Base-by-base conservation (phyloP, 1,284 basidiomycete species). In the Paramarasmius palmivorus region DNA sequence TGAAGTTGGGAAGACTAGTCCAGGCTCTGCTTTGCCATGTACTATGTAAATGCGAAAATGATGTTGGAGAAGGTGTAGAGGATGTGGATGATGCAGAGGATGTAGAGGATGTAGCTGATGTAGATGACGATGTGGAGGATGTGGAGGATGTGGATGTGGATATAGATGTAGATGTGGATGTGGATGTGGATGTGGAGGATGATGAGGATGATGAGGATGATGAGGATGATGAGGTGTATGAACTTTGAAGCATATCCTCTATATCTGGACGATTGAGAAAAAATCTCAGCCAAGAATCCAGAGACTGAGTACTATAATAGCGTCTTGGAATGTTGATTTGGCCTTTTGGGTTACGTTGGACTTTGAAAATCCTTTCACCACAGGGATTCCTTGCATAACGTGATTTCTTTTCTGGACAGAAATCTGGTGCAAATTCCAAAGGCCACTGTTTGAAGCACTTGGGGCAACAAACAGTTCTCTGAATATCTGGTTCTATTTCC, bases 1-100 rank as follows among this genome's bases (percentile, higher is more conserved):
- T 23, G 20, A 61, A 57, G 20, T 52, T 49, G 20, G 44, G 12
- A 9, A 64, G 49, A 38, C 52, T 56, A 5, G 41, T 46, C 61
- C 63, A 65, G 25, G 57, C 61, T 47, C 55, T 51, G 38, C 57
- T 61, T 26, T 60, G 57, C 56, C 55, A 48, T 55, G 53, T 64
- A 57, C 46, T 50, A 22, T 54, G 40, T 64, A 67, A n/a, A n/a
- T n/a, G n/a, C n/a, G n/a, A n/a, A n/a, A n/a, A n/a, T n/a, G n/a
- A n/a, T n/a, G n/a, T n/a, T n/a, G n/a, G n/a, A n/a, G n/a, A n/a
- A n/a, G n/a, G n/a, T n/a, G n/a, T n/a, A n/a, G n/a, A n/a, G n/a
- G n/a, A n/a, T n/a, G n/a, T n/a, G n/a, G n/a, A n/a, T n/a, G n/a
- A n/a, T n/a, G n/a, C n/a, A n/a, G n/a, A n/a, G n/a, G n/a, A n/a